These are phyloP conservation scores for Lasiosphaeria hispida DNA, from an alignment of 495 filamentous ascomycete genomes.

Conservation along the genomic window DNA sequence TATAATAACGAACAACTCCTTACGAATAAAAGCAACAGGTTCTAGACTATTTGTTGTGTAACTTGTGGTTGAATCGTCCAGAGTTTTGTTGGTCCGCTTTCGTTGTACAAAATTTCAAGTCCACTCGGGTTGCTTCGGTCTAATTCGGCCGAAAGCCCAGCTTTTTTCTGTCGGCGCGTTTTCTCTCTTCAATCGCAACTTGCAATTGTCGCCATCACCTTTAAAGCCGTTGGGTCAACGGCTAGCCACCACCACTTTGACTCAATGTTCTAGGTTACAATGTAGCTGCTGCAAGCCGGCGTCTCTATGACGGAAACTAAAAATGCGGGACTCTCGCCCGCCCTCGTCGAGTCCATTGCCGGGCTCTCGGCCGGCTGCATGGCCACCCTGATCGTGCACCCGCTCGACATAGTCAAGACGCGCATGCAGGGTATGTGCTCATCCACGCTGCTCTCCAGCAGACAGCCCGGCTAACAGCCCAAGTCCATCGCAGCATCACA, in stretches of 20 bases:
- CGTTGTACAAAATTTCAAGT: neutral
- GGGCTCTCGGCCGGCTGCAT: slow-evolving; percentile 86
- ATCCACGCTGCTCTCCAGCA: neutral
- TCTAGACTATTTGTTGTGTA: neutral
- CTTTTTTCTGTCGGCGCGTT: slow-evolving; percentile 8
- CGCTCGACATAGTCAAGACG: slow-evolving; percentile 93
- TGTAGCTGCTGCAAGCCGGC: slow-evolving; percentile 18
- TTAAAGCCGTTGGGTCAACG: neutral
- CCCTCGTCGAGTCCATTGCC: slow-evolving; percentile 83
- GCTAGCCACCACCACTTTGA: neutral
- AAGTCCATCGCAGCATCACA: slow-evolving; percentile 37
- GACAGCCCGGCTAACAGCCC: neutral
- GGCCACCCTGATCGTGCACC: slow-evolving; percentile 78
- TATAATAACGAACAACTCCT: slow-evolving; percentile 23
- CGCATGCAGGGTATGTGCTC: slow-evolving; percentile 73
- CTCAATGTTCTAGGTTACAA: slow-evolving; percentile 7
- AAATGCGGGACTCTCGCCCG: slow-evolving; percentile 60
- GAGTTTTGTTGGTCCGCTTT: neutral
- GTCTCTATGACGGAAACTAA: slow-evolving; percentile 42
- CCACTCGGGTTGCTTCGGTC: slow-evolving; percentile 19
- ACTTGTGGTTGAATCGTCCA: neutral
- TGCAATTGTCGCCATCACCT: neutral
- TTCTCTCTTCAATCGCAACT: slow-evolving; percentile 7
- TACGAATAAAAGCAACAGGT: neutral
- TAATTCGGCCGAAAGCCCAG: slow-evolving; percentile 9